Evolutionary conservation across 164 flowering plant species (phyloP).

Genomic region (Nelumbo lutea): DNA sequence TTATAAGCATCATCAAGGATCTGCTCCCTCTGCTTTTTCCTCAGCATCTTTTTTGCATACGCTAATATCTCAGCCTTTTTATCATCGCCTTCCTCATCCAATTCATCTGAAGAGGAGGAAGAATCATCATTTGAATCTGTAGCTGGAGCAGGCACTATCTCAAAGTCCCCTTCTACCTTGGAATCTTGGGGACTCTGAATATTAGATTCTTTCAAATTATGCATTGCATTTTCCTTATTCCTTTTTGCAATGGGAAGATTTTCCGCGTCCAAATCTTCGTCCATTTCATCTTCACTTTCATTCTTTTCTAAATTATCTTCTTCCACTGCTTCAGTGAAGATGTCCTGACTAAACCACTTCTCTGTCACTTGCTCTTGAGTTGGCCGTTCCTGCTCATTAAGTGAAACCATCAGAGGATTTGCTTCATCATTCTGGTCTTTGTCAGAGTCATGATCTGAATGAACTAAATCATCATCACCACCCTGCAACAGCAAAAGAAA

Average conservation of each 20-base stretch:
- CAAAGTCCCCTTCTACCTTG: conserved; percentile 56
- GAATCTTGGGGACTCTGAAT: conserved; percentile 12
- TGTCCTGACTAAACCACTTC: conserved; percentile 87
- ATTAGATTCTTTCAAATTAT: conserved; percentile 7
- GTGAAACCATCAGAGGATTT: conserved; percentile 81
- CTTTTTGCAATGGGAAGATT: conserved; percentile 19
- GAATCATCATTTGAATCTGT: conserved; percentile 77
- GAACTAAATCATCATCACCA: conserved; percentile 32
- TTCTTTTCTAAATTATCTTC: conserved; percentile 38
- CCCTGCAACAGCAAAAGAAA: conserved; percentile 31
- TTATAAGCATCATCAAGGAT: conserved; percentile 86
- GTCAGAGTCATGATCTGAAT: conserved; percentile 67
- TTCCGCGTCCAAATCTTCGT: conserved; percentile 27
- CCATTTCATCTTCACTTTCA: conserved; percentile 71
- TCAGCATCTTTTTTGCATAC: conserved; percentile 75
- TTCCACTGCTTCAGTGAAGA: conserved; percentile 64
- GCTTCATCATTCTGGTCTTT: conserved; percentile 47
- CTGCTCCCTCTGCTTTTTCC: conserved; percentile 76
- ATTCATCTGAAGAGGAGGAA: conserved; percentile 53
- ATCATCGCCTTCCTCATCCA: conserved; percentile 52
- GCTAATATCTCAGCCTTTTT: conserved; percentile 80
- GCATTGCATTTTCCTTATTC: conserved; percentile 18
- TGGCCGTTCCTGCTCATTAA: conserved; percentile 45
- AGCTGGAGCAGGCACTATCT: conserved; percentile 79
- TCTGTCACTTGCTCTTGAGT: conserved; percentile 63